Evolutionary conservation across 805 yeast species (phyloP).

Genomic region (Wickerhamiella lipophila): DNA sequence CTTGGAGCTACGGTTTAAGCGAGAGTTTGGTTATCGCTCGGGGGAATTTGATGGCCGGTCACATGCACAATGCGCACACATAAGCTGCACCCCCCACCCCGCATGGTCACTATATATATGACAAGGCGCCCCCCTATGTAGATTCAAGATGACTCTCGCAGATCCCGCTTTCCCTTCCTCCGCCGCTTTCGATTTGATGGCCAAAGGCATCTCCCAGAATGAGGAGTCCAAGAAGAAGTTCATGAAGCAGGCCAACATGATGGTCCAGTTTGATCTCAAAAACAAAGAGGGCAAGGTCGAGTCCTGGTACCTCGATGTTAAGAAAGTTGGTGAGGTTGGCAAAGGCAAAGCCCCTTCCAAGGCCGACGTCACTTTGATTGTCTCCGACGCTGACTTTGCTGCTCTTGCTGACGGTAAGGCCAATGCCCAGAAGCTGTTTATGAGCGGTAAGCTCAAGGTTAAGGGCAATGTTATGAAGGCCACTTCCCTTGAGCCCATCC

Average conservation of each 20-base stretch:
- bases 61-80: conserved; percentile 4
- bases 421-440: conserved; percentile 71
- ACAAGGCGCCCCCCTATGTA: background rate
- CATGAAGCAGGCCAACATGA: conserved; percentile 42
- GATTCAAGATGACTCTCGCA: conserved; percentile 19
- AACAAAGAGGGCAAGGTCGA: conserved; percentile 46
- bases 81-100: conserved; percentile 5
- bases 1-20: background rate
- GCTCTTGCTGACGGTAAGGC: conserved; percentile 66
- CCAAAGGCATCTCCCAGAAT: conserved; percentile 24
- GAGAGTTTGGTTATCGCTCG: background rate
- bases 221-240: conserved; percentile 26
- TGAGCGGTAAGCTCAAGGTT: conserved; percentile 74
- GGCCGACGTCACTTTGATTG: conserved; percentile 52
- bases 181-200: conserved; percentile 29
- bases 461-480: conserved; percentile 91
- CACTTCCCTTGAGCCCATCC: conserved; percentile 54
- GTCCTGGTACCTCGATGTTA: conserved; percentile 58
- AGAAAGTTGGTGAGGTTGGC: conserved; percentile 42
- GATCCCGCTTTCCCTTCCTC: conserved; percentile 31
- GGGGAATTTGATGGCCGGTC: conserved; percentile 8
- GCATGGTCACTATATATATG: background rate
- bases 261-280: conserved; percentile 53
- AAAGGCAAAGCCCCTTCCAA: conserved; percentile 31
- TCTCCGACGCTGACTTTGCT: conserved; percentile 57